These are phyloP conservation scores for Phoma herbarum DNA, from an alignment of 2,329 filamentous ascomycete genomes.

Conservation along the genomic window DNA sequence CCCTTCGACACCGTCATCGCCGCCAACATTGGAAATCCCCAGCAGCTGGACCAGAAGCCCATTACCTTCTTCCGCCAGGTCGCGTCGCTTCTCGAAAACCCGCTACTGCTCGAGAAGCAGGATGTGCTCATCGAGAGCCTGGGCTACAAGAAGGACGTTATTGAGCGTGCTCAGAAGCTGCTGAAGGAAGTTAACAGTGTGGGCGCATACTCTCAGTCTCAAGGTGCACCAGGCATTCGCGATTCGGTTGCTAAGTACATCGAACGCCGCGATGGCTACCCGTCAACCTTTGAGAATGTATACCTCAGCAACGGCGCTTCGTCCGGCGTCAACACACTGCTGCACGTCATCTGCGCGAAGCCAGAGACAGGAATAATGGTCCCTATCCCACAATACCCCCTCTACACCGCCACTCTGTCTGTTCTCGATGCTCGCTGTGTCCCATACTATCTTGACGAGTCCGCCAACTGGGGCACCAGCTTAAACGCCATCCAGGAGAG, in stretches of 20 bases:
- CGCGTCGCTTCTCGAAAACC: conserved; percentile 90
- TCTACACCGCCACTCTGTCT: conserved; percentile 92
- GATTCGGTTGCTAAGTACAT: conserved; percentile 93
- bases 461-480: conserved; percentile 86
- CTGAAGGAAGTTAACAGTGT: conserved; percentile 87
- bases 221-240: conserved; percentile 85
- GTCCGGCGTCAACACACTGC: conserved; percentile 90
- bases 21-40: conserved; percentile 98
- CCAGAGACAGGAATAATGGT: conserved; percentile 85
- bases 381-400: conserved; percentile 96
- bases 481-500: conserved; percentile 77
- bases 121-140: conserved; percentile 77
- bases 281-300: conserved; percentile 80
- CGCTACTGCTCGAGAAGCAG: conserved; percentile 80
- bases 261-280: conserved; percentile 88
- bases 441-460: conserved; percentile 92
- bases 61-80: conserved; percentile 99
- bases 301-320: conserved; percentile 94
- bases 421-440: conserved; percentile 87
- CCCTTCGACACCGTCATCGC: conserved; percentile 93
- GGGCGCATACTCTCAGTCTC: conserved; percentile 94
- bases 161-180: conserved; percentile 82
- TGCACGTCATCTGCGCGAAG: conserved; percentile 84
- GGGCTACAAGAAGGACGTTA: conserved; percentile 89
- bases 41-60: conserved; percentile 98